phyloP scores from a whole-genome alignment of 768 basidiomycete species.

The Naematelia encephala region DNA sequence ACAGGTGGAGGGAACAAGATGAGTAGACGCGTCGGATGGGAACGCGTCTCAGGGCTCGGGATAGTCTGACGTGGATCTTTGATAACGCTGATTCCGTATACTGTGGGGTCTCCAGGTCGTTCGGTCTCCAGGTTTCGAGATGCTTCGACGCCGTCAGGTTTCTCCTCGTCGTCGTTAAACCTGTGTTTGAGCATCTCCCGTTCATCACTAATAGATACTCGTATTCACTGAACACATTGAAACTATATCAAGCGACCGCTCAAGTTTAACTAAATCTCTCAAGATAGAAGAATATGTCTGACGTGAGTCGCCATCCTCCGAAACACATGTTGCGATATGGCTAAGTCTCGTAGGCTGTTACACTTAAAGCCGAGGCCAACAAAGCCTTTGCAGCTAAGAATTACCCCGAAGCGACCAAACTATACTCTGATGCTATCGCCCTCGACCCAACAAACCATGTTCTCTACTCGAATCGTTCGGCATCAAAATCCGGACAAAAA shows the following conservation, averaged over 20 bases:
- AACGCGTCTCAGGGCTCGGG: not conserved
- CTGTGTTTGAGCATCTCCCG: not conserved
- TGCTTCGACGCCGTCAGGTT: not conserved
- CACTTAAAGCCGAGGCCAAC: conserved; percentile 89
- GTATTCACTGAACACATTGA: too few relatives aligned
- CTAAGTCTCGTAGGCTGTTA: conserved; percentile 53
- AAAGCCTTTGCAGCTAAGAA: conserved; percentile 92
- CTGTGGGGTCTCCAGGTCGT: not conserved
- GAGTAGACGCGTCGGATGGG: conserved; percentile 1
- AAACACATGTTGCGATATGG: not conserved
- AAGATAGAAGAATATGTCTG: conserved; percentile 23
- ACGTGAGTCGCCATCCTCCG: conserved; percentile 21
- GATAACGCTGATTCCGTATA: not conserved
- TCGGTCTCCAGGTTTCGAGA: conserved; percentile 4
- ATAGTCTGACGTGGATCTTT: conserved; percentile 1
- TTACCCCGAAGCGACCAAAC: conserved; percentile 70
- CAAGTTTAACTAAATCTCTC: too few relatives aligned
- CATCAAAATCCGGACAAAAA: conserved; percentile 81
- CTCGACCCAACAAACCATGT: conserved; percentile 82
- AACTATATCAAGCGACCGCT: too few relatives aligned
- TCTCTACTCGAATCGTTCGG: conserved; percentile 87
- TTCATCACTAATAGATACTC: too few relatives aligned
- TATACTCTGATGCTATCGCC: conserved; percentile 62
- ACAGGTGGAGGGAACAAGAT: not conserved
- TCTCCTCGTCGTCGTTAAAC: not conserved